Conservation (phyloP, 176 grass and related monocot species). For the Oryza longistaminata region DNA sequence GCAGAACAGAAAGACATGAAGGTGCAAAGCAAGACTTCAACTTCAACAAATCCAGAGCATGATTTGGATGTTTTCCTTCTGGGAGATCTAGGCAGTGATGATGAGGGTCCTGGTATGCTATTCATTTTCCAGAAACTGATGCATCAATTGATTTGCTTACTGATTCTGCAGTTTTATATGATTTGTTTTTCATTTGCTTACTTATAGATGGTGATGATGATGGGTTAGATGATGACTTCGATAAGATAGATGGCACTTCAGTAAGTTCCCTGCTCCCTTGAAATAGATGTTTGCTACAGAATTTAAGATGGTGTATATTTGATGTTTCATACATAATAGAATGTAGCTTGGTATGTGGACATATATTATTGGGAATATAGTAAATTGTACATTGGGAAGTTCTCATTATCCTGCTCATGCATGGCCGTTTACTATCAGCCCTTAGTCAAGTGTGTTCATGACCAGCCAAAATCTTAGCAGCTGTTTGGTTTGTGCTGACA, state of each 20-base stretch:
- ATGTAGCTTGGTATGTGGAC: neutral
- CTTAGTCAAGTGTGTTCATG: neutral
- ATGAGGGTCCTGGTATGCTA: conserved; percentile 68
- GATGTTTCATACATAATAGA: neutral
- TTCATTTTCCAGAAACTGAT: conserved; percentile 23
- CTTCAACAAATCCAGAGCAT: conserved; percentile 66
- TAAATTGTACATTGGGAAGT: neutral
- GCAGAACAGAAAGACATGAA: conserved; percentile 58
- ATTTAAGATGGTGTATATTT: conserved; percentile 4
- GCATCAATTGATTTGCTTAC: conserved; percentile 9
- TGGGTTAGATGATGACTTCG: conserved; percentile 82
- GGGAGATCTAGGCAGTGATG: conserved; percentile 88
- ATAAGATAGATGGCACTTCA: conserved; percentile 73
- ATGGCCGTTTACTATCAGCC: neutral
- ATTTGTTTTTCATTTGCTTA: conserved; percentile 35
- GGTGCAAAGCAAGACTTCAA: conserved; percentile 66
- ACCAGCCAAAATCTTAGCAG: neutral
- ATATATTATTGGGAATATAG: neutral
- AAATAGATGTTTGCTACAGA: neutral
- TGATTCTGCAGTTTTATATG: conserved; percentile 21
- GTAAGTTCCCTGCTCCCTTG: conserved; percentile 46
- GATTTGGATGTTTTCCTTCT: conserved; percentile 97
- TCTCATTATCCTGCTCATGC: neutral
- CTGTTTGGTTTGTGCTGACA: conserved; percentile 34
- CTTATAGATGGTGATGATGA: conserved; percentile 69